A percentile compares a stretch with the other conserved stretches of the same genome.
Evolutionary conservation across 371 early-diverging fungal genomes (phyloP).

Genomic region (Mucor lusitanicus): DNA sequence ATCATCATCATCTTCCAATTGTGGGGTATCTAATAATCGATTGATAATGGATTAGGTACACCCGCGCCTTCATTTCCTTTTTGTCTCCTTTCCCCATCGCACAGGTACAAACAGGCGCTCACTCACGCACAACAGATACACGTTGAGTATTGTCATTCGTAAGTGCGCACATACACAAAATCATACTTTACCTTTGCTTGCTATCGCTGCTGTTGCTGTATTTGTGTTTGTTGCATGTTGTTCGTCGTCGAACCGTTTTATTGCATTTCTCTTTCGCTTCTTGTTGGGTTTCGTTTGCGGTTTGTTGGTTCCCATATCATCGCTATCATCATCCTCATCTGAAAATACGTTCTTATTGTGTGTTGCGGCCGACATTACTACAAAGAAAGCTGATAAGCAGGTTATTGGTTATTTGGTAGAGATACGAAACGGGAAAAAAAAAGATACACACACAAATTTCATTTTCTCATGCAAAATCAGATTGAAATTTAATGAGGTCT

Average conservation of each 20-base stretch:
- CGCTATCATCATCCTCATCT: slow-evolving; percentile 24
- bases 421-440: not conserved
- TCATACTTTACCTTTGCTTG: not conserved
- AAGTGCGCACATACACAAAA: not conserved
- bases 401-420: too few relatives aligned
- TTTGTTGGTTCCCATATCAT: slow-evolving; percentile 12
- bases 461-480: slow-evolving; percentile 1
- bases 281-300: not conserved
- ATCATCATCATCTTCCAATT: not conserved
- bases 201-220: not conserved
- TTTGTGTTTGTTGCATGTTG: not conserved
- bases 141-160: too few relatives aligned
- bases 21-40: not conserved
- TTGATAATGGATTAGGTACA: not conserved
- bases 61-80: not conserved
- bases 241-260: slow-evolving; percentile 3
- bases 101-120: not conserved
- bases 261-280: slow-evolving; percentile 10
- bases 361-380: not conserved
- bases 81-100: not conserved
- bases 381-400: too few relatives aligned
- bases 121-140: not conserved
- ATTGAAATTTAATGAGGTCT: not conserved
- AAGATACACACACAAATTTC: not conserved
- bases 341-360: not conserved